Percentiles rank a stretch among this genome's conserved stretches.
phyloP scores from a whole-genome alignment of 192 early-diverging fungal genomes.

The Mortierella antarctica region DNA sequence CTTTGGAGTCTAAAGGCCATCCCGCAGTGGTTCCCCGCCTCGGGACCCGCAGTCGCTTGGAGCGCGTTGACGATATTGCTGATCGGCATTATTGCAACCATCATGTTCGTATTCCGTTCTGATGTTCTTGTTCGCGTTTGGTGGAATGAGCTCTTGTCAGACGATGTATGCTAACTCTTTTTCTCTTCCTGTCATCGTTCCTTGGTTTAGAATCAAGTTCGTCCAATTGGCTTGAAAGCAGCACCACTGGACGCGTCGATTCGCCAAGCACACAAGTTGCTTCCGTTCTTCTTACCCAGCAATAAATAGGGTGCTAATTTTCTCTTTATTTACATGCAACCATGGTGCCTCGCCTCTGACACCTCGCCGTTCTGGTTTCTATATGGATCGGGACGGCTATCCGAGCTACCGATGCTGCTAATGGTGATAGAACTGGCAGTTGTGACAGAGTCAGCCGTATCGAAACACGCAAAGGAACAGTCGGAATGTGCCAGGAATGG shows the following conservation, averaged over 20 bases:
- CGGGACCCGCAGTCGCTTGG: constrained; percentile 6
- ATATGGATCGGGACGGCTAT: no score
- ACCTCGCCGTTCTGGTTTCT: no score
- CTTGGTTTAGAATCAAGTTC: constrained; percentile 3
- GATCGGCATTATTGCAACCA: constrained; percentile 19
- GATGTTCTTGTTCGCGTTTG: background rate
- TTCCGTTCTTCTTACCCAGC: no score
- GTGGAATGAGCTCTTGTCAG: background rate
- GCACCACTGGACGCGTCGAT: no score
- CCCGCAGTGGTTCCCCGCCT: constrained; percentile 20
- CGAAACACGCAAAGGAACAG: no score
- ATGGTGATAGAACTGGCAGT: no score
- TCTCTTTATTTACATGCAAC: no score
- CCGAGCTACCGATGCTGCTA: no score
- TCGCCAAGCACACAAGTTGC: no score
- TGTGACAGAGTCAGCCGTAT: no score
- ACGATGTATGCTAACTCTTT: background rate
- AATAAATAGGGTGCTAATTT: no score
- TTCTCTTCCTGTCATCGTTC: background rate
- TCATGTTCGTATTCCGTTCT: constrained; percentile 9
- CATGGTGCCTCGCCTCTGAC: no score
- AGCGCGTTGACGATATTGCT: background rate
- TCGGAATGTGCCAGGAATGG: background rate
- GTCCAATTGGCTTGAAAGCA: constrained; percentile 4
- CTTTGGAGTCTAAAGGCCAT: constrained; percentile 1